Percentiles rank a stretch among this genome's conserved stretches.
phyloP scores from a whole-genome alignment of 1,284 basidiomycete genomes.

The Pascua guehoae region DNA sequence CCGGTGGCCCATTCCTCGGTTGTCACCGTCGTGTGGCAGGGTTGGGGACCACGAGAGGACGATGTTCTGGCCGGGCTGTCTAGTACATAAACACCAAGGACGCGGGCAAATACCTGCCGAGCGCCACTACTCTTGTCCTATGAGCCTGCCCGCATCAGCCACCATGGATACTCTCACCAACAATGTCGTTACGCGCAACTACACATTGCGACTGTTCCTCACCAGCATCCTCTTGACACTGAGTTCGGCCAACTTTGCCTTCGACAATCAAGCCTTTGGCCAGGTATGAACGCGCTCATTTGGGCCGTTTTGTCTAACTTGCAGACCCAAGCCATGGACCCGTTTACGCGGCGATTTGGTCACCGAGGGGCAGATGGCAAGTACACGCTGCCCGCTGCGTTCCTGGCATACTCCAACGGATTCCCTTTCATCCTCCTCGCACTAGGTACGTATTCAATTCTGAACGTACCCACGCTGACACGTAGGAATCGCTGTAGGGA shows the following conservation, averaged over 20 bases:
- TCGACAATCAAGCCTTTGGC: conserved; percentile 9
- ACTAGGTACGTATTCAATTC: neutral
- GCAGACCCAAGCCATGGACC: conserved; percentile 18
- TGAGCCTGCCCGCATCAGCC: neutral
- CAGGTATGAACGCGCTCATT: conserved; percentile 4
- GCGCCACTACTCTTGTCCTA: neutral
- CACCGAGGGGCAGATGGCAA: conserved; percentile 1
- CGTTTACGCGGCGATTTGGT: conserved; percentile 13
- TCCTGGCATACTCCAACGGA: conserved; percentile 10
- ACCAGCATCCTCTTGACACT: conserved; percentile 10
- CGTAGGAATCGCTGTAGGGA: conserved; percentile 8
- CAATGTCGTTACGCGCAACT: conserved; percentile 10
- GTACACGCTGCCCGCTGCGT: conserved; percentile 4
- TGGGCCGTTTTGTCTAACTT: too few relatives aligned
- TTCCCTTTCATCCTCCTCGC: conserved; percentile 6
- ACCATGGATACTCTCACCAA: conserved; percentile 6
- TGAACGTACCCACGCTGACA: neutral
- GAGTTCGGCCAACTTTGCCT: conserved; percentile 11
- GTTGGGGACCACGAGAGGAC: too few relatives aligned
- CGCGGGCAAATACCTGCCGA: too few relatives aligned
- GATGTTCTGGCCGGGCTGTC: too few relatives aligned
- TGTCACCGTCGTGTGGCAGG: too few relatives aligned
- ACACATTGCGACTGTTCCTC: conserved; percentile 11
- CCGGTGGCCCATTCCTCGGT: too few relatives aligned
- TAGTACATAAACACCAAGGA: too few relatives aligned